Percentiles rank a stretch among this genome's conserved stretches.
Evolutionary conservation across 73 alveolate genomes (phyloP).

Genomic region (Tetrahymena thermophila): DNA sequence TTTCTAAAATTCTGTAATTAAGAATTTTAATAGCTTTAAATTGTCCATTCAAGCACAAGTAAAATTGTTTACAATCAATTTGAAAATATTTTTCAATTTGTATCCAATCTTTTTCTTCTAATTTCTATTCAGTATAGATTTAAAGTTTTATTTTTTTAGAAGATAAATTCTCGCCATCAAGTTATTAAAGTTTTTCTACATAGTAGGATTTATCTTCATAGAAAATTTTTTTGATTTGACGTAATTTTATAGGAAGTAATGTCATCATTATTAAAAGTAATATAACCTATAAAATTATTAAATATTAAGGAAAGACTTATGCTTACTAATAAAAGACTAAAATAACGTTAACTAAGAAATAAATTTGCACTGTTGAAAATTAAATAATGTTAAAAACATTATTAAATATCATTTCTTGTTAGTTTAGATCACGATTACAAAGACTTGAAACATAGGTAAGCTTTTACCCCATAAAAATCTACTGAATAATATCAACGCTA

Average conservation of each 20-base stretch:
- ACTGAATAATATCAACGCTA: background rate
- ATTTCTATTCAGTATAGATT: background rate
- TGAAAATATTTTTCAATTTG: background rate
- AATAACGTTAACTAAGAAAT: background rate
- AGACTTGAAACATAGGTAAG: background rate
- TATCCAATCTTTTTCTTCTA: background rate
- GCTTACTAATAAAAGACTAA: background rate
- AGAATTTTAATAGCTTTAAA: background rate
- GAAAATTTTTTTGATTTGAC: background rate
- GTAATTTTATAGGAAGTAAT: background rate
- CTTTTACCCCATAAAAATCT: background rate
- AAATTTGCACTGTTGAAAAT: background rate
- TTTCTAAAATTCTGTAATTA: background rate
- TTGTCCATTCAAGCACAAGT: background rate
- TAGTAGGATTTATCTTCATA: background rate
- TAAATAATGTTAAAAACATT: background rate
- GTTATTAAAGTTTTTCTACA: background rate
- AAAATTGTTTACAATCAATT: background rate
- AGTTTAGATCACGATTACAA: background rate
- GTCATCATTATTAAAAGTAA: background rate
- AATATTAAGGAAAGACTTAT: background rate
- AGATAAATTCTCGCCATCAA: background rate
- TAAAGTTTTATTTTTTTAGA: background rate
- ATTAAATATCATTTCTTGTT: background rate
- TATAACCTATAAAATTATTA: background rate